Evolutionary conservation across 352 stramenopile species (phyloP), one percentile per base, ranked within the genome.

Genomic region (Stramenopiles sp.): DNA sequence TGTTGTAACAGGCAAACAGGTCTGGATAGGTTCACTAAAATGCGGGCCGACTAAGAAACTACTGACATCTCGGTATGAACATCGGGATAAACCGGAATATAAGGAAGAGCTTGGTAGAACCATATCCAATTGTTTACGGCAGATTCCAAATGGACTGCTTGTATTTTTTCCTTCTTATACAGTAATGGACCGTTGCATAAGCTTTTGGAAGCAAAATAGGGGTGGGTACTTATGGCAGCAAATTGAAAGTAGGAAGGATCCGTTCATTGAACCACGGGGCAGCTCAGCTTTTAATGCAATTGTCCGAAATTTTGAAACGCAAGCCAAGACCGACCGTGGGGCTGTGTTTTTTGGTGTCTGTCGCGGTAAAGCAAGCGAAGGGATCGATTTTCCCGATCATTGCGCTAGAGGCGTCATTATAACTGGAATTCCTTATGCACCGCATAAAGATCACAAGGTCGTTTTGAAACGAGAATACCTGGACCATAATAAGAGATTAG

Each of bases 111-210:
- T 99, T 1, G 96, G 96, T 7, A 96, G 97, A 80, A 98, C 95
- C 0, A 90, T 99, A 33, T 90, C 96, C 1, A 97, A 92, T 83
- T 91, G 99, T 22, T 90, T 90, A 55, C 89, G 90, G 4, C 87
- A 97, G n/a, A 93, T 98, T 25, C 95, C 96, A 0, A 95, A 95
- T 75, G 97, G 97, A 0, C 87, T 99, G 78, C 90, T 99, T 25
- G 90, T 99, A 0, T 99, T 99, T 85, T 99, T 99, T 82, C 96
- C 97, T n/a, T 98, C 93, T 67, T 99, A 99, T 82, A 88, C 87
- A n/a, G 94, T 97, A 80, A 90, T 99, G 85, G 88, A 97, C 83
- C 85, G 92, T 71, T 93, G 86, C 44, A 85, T 96, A 14, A 84
- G 87, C 4, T 83, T 87, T 30, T 97, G 93, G 93, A 85, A 89